Conservation (phyloP, 768 basidiomycete species). For the Tremella yokohamensis region DNA sequence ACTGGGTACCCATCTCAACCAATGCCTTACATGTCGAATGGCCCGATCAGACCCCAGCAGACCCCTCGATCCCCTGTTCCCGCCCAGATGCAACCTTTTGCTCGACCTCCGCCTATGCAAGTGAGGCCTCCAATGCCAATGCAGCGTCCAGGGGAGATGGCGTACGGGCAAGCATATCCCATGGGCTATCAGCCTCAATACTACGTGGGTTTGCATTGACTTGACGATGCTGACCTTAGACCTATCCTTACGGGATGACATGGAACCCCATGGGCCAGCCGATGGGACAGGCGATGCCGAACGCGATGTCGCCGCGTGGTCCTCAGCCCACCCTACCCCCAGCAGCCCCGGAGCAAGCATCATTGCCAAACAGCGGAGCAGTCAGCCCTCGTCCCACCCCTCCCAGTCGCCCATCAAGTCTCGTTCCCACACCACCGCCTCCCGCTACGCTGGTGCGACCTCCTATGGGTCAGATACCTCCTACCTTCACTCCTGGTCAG, state of each 20-base stretch:
- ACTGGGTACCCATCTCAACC: background rate
- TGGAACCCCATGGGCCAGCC: constrained; percentile 4
- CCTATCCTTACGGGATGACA: constrained; percentile 28
- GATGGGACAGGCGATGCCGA: background rate
- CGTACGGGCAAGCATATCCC: constrained; percentile 9
- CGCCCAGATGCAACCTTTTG: constrained; percentile 1
- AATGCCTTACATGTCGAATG: constrained; percentile 4
- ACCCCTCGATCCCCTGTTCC: background rate
- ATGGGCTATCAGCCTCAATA: constrained; percentile 29
- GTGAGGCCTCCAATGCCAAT: constrained; percentile 8
- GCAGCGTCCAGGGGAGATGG: constrained; percentile 3
- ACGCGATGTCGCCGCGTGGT: constrained; percentile 27
- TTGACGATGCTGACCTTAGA: constrained; percentile 5
- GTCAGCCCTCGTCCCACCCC: constrained; percentile 38
- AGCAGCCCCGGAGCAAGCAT: constrained; percentile 26
- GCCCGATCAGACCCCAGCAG: background rate
- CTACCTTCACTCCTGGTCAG: constrained; percentile 25
- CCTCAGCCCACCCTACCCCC: constrained; percentile 21
- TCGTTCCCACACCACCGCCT: constrained; percentile 32
- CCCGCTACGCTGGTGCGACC: constrained; percentile 34
- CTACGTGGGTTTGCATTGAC: constrained; percentile 34
- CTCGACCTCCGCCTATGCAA: constrained; percentile 40
- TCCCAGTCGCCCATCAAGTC: constrained; percentile 29
- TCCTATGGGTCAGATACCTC: constrained; percentile 20
- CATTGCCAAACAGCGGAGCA: constrained; percentile 30